phyloP scores from a whole-genome alignment of 2,329 filamentous ascomycete species.

The Kalmusia sp. region DNA sequence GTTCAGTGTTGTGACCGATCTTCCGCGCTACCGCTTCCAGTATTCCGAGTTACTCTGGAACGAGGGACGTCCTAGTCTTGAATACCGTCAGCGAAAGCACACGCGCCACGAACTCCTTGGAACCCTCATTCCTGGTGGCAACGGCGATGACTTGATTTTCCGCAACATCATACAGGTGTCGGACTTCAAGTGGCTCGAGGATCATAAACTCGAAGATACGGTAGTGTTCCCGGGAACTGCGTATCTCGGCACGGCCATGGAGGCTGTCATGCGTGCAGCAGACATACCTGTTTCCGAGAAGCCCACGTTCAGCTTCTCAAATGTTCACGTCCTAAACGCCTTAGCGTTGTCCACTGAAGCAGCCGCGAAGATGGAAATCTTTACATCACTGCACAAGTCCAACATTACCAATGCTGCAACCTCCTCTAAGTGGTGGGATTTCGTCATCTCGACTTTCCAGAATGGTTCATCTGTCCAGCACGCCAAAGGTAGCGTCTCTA shows the following conservation, averaged over 20 bases:
- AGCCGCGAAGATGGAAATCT: slow-evolving; percentile 4
- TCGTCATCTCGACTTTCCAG: slow-evolving; percentile 18
- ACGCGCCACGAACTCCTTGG: slow-evolving; percentile 30
- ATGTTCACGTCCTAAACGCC: slow-evolving; percentile 9
- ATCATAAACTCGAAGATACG: slow-evolving; percentile 39
- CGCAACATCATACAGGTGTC: slow-evolving; percentile 39
- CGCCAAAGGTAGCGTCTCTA: slow-evolving; percentile 14
- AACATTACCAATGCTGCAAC: slow-evolving; percentile 8
- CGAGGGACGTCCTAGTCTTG: slow-evolving; percentile 13
- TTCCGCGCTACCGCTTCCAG: slow-evolving; percentile 1
- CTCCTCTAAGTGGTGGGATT: slow-evolving; percentile 23
- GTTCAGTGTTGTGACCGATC: background rate
- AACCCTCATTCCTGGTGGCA: slow-evolving; percentile 25
- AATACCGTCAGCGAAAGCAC: slow-evolving; percentile 8
- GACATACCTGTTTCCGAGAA: background rate
- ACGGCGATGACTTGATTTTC: slow-evolving; percentile 38
- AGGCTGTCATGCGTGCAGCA: slow-evolving; percentile 25
- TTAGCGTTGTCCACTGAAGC: slow-evolving; percentile 6
- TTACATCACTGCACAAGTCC: slow-evolving; percentile 5
- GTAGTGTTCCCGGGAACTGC: slow-evolving; percentile 45
- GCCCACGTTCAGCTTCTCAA: background rate
- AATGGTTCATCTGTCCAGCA: slow-evolving; percentile 16
- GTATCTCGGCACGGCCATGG: slow-evolving; percentile 43
- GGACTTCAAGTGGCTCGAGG: slow-evolving; percentile 45
- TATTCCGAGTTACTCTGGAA: slow-evolving; percentile 16